Evolutionary conservation across 768 basidiomycete genomes (phyloP), one percentile per base, ranked within the genome.

Genomic region (Mycena olivaceomarginata): DNA sequence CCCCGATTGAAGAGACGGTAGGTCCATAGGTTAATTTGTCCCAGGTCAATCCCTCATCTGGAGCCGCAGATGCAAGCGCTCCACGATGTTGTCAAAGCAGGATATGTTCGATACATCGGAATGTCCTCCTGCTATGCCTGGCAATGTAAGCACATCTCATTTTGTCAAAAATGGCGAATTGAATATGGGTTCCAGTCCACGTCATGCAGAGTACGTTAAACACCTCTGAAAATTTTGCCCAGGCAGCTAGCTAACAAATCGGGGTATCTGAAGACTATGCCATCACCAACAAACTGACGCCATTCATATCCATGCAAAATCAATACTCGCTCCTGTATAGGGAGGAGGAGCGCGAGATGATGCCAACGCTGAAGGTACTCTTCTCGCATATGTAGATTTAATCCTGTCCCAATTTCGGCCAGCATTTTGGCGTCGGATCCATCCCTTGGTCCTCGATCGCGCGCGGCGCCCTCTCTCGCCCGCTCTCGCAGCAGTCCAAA

Each of bases 281-380:
- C 8, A 57, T 57, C 22, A 57, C n/a, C 4, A 25, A 57, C 25
- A 25, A 57, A 8, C 56, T 57, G 16, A 57, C 56, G 4, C 56
- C 56, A 12, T 57, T 57, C 56, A 57, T 57, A 22, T 57, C 56
- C 10, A 57, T 57, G 56, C 56, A 57, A 18, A 57, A 57, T 25
- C 56, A 57, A 6, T 57, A 57, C 25, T 57, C 56, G 22, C 56
- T 57, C 22, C 5, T 57, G 6, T 25, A 57, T 18, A 57, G 56
- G 56, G 56, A 57, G 25, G 56, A 57, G 56, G 56, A 57, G 11
- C 56, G 56, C 3, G 25, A 57, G 56, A 57, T 57, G 56, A 4
- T 57, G 1, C 56, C 56, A 13, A 57, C 56, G 22, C 56, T 57
- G 22, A 57, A 57, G 56, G 56, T 57, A 10, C n/a, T 7, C 22